A percentile compares a stretch with the other conserved stretches of the same genome.
Evolutionary conservation across 495 filamentous ascomycete genomes (phyloP).

Genomic region (Xylaria sp.): DNA sequence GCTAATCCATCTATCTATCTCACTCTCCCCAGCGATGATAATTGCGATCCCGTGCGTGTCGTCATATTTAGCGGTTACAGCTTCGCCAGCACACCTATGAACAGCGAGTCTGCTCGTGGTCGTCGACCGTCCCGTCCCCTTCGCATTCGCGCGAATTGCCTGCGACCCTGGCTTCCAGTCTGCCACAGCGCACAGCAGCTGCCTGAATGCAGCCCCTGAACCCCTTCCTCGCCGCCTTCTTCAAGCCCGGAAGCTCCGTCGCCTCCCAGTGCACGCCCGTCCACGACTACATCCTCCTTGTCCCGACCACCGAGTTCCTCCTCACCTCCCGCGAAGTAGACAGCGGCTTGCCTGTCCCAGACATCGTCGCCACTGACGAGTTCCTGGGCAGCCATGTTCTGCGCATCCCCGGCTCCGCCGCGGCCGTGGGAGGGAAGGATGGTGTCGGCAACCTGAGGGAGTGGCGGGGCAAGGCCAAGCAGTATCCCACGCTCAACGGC

Average conservation of each 20-base stretch:
- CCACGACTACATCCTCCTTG: conserved; percentile 92
- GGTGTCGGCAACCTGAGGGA: conserved; percentile 77
- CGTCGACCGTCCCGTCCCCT: not conserved
- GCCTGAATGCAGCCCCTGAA: conserved; percentile 97
- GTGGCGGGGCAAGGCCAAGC: conserved; percentile 89
- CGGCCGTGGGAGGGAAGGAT: conserved; percentile 70
- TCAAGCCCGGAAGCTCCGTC: conserved; percentile 79
- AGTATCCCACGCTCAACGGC: conserved; percentile 90
- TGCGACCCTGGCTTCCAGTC: conserved; percentile 16
- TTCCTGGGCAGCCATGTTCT: conserved; percentile 97
- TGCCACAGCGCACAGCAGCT: conserved; percentile 26
- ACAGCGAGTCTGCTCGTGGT: not conserved
- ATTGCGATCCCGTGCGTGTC: conserved; percentile 11
- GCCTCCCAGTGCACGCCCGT: conserved; percentile 91
- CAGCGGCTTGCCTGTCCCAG: conserved; percentile 75
- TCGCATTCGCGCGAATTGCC: not conserved
- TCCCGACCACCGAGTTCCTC: conserved; percentile 90
- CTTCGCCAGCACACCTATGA: conserved; percentile 5
- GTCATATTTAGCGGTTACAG: not conserved
- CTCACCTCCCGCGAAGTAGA: conserved; percentile 89
- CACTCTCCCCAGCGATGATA: conserved; percentile 1
- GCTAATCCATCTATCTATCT: not conserved
- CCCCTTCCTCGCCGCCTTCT: conserved; percentile 97
- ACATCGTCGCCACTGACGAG: conserved; percentile 87
- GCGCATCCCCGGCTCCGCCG: conserved; percentile 71